Evolutionary conservation across 2,329 filamentous ascomycete species (phyloP), one percentile per base, ranked within the genome.

Genomic region (Neonectria ditissima): DNA sequence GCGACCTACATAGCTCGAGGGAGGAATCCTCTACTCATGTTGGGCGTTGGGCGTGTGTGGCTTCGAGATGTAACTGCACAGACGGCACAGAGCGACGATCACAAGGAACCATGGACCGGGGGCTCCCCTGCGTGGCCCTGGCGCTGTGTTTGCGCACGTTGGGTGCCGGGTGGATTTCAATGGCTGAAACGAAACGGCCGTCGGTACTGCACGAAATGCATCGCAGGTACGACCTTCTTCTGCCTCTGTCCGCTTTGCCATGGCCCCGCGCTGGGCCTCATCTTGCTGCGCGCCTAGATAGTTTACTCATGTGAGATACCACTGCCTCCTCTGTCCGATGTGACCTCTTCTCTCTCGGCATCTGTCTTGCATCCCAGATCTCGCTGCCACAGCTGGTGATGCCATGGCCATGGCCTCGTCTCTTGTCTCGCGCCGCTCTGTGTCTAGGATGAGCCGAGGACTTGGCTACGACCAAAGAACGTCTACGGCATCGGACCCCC

Each of bases 361-460:
- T 37, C 8, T 13, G 30, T 37, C 22, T 44, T 26, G 37, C 32
- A 47, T 43, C 52, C 51, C 14, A 18, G 10, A 30, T 8, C 13
- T 22, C 6, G 24, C 8, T 8, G 22, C 18, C 20, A 26, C 16
- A 26, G 28, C 26, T 30, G 34, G 55, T 26, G 24, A 62, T 60
- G 54, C 28, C 39, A 24, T 55, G n/a, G 47, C 53, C 52, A 72
- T 72, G 69, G 45, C 64, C n/a, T 71, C 65, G 20, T 62, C 51
- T 53, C 65, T 67, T 28, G 13, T 69, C 24, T 55, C 62, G 24
- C 54, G 44, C n/a, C 55, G 41, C 39, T 63, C 59, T 14, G 39
- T 47, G 8, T 71, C 68, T 24, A 63, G 22, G n/a, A 65, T 66
- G 69, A 72, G 66, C 47, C 63, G 53, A 44, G 16, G 48, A 0